Evolutionary conservation across 495 filamentous ascomycete genomes (phyloP).

Genomic region (Penicillium alfredii): DNA sequence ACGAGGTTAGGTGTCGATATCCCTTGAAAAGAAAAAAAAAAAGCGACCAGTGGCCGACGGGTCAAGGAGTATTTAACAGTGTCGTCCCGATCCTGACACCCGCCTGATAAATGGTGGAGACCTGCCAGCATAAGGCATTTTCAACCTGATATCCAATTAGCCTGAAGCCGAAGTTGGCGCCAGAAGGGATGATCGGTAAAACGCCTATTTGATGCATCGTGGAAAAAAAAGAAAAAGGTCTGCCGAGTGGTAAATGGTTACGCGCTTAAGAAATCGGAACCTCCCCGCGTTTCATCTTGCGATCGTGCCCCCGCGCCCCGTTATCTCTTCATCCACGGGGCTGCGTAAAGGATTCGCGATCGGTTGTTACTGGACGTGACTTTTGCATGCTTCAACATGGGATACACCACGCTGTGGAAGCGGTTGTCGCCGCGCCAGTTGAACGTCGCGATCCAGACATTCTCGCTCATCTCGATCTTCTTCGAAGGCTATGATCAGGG

Average conservation of each 20-base stretch:
- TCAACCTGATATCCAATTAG: not conserved
- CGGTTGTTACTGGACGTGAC: not conserved
- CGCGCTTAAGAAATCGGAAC: constrained; percentile 6
- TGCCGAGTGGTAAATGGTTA: constrained; percentile 15
- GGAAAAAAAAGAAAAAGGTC: constrained; percentile 1
- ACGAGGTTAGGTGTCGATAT: no score
- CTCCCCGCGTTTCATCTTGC: constrained; percentile 6
- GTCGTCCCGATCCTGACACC: not conserved
- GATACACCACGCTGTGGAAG: constrained; percentile 39
- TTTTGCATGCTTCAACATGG: constrained; percentile 17
- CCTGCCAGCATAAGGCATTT: not conserved
- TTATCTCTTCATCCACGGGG: constrained; percentile 4
- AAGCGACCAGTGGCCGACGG: not conserved
- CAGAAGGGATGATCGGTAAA: constrained; percentile 6
- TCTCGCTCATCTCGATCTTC: constrained; percentile 48
- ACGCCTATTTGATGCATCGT: constrained; percentile 6
- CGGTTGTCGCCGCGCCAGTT: constrained; percentile 36
- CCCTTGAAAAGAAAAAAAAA: not conserved
- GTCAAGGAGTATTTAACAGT: constrained; percentile 4
- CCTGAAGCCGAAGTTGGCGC: not conserved
- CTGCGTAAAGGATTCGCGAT: constrained; percentile 1
- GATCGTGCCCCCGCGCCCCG: not conserved
- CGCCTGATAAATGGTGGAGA: not conserved
- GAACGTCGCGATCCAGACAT: constrained; percentile 38
- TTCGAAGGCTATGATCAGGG: constrained; percentile 53